Conservation (phyloP, 2,329 filamentous ascomycete genomes). For the Claviceps purpurea region DNA sequence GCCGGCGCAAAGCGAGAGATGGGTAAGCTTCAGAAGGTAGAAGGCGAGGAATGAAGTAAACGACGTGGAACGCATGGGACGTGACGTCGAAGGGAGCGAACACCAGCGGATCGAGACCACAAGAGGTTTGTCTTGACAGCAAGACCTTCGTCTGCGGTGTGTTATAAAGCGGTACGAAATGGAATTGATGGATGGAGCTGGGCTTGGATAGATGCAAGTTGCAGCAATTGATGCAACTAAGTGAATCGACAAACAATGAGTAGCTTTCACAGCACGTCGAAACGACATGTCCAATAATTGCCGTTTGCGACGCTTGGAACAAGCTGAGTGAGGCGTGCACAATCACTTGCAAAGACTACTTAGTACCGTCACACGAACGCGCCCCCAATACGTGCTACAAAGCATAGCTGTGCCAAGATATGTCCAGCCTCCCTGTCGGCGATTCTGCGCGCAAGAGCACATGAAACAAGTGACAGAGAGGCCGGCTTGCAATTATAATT, state of each 20-base stretch:
- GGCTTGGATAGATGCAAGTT: not conserved
- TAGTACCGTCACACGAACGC: too few species aligned
- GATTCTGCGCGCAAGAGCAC: conserved; percentile 16
- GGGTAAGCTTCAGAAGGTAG: conserved; percentile 92
- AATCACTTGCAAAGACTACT: too few species aligned
- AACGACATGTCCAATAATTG: too few species aligned
- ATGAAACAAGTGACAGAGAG: conserved; percentile 33
- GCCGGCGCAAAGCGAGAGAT: conserved; percentile 81
- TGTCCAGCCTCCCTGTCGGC: conserved; percentile 12
- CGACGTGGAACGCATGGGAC: not conserved
- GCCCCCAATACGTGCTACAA: not conserved
- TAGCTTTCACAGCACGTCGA: not conserved
- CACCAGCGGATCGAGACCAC: too few species aligned
- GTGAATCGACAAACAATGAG: not conserved
- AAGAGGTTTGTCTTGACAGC: too few species aligned
- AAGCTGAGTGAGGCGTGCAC: too few species aligned
- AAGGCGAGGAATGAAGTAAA: conserved; percentile 46
- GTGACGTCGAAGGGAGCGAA: not conserved
- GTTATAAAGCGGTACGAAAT: not conserved
- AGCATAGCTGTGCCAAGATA: not conserved
- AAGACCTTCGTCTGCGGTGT: too few species aligned
- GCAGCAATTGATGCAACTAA: not conserved
- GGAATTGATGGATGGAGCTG: not conserved
- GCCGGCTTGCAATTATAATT: conserved; percentile 64
- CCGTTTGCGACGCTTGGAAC: too few species aligned